phyloP scores from a whole-genome alignment of 1,284 basidiomycete genomes.

The Cutaneotrichosporon dermatis region DNA sequence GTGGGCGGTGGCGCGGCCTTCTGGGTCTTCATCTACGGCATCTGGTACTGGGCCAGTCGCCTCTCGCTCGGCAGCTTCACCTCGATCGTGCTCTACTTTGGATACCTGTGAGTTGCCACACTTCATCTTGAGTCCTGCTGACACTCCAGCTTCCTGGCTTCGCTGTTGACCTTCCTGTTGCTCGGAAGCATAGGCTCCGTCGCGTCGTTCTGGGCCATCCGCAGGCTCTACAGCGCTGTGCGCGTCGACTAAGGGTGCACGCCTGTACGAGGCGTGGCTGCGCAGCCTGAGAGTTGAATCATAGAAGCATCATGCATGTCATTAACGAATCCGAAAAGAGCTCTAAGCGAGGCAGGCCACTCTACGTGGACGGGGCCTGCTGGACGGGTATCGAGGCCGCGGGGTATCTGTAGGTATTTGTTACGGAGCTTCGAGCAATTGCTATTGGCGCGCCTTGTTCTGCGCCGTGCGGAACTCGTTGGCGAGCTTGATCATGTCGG shows the following conservation, averaged over 20 bases:
- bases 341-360: too few species aligned
- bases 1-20: slow-evolving; percentile 88
- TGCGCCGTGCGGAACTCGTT: slow-evolving; percentile 22
- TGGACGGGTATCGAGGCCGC: too few species aligned
- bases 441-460: slow-evolving; percentile 1
- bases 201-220: slow-evolving; percentile 79
- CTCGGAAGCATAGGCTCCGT: slow-evolving; percentile 83
- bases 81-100: slow-evolving; percentile 81
- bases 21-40: slow-evolving; percentile 77
- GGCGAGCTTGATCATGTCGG: slow-evolving; percentile 29
- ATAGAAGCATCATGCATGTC: slow-evolving; percentile 10
- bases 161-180: slow-evolving; percentile 78
- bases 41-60: slow-evolving; percentile 75
- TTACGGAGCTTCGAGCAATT: too few species aligned
- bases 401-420: too few species aligned
- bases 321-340: neutral
- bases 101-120: slow-evolving; percentile 61
- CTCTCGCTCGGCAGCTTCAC: slow-evolving; percentile 78
- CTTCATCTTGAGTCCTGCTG: neutral
- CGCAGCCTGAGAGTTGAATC: neutral
- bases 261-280: too few species aligned
- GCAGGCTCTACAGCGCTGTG: slow-evolving; percentile 70
- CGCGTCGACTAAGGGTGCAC: slow-evolving; percentile 46
- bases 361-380: too few species aligned
- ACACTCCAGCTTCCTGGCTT: slow-evolving; percentile 58